phyloP scores from a whole-genome alignment of 1,284 basidiomycete species.

The Coriolopsis trogii region DNA sequence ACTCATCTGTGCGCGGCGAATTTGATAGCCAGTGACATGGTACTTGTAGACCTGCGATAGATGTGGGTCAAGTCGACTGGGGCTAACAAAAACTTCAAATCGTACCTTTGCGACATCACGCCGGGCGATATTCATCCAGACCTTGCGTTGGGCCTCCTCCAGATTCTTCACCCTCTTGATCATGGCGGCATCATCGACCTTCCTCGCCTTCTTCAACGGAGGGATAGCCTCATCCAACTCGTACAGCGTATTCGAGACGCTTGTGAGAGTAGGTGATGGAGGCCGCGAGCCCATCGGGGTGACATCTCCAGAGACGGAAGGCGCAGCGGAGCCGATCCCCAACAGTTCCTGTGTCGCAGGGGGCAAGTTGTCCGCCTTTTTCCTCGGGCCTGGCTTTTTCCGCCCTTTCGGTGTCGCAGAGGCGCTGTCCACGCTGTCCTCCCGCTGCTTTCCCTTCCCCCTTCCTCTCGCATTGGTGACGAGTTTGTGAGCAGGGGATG shows the following conservation, averaged over 20 bases:
- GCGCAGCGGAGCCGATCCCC: constrained; percentile 54
- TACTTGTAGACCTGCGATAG: constrained; percentile 76
- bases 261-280: constrained; percentile 59
- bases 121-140: constrained; percentile 84
- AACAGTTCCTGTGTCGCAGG: constrained; percentile 51
- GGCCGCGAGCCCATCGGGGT: constrained; percentile 54
- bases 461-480: constrained; percentile 40
- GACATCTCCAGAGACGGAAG: constrained; percentile 48
- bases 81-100: neutral
- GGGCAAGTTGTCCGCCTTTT: constrained; percentile 46
- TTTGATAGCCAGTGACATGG: constrained; percentile 65
- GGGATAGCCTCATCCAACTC: constrained; percentile 71
- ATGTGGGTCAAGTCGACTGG: neutral
- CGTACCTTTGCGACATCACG: constrained; percentile 81
- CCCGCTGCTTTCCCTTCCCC: constrained; percentile 46
- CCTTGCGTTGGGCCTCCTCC: constrained; percentile 84
- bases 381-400: constrained; percentile 44
- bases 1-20: constrained; percentile 69
- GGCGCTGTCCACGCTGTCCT: constrained; percentile 48
- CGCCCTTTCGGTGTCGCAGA: constrained; percentile 41
- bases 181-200: constrained; percentile 71
- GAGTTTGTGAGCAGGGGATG: constrained; percentile 31
- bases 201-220: constrained; percentile 72
- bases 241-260: constrained; percentile 61
- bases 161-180: constrained; percentile 72